These are phyloP conservation scores for Teratosphaeria viscida DNA, from an alignment of 2,329 filamentous ascomycete species.

Conservation along the genomic window DNA sequence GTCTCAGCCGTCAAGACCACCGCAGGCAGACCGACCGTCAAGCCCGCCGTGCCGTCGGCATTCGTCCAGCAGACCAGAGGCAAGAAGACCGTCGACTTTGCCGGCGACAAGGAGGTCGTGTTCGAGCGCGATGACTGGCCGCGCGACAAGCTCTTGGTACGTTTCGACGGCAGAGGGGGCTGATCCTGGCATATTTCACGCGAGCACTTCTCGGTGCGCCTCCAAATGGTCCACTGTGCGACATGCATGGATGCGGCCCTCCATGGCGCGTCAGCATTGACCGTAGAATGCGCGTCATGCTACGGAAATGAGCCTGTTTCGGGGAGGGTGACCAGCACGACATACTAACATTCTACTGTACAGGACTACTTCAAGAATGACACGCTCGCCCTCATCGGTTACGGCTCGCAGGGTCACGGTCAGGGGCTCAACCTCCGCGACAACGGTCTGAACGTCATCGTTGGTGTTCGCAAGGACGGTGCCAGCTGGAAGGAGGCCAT, in stretches of 20 bases:
- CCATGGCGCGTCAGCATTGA: no score
- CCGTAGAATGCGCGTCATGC: no score
- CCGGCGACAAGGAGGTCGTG: constrained; percentile 86
- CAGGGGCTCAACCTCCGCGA: constrained; percentile 99
- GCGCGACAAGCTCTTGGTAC: constrained; percentile 89
- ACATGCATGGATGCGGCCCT: no score
- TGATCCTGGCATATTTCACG: background rate
- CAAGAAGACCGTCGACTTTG: constrained; percentile 98
- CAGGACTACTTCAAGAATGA: constrained; percentile 99
- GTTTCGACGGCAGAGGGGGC: constrained; percentile 19
- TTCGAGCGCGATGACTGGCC: constrained; percentile 99
- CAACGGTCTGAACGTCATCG: constrained; percentile 98
- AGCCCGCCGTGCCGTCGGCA: constrained; percentile 32
- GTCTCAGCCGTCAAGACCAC: constrained; percentile 46
- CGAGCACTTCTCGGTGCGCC: background rate
- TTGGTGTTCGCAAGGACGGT: constrained; percentile 97
- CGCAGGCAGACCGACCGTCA: constrained; percentile 30
- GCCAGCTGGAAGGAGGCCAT: constrained; percentile 96
- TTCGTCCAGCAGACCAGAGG: constrained; percentile 65
- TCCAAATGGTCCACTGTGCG: background rate
- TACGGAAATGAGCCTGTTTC: background rate
- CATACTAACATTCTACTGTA: constrained; percentile 10
- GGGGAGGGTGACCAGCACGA: background rate
- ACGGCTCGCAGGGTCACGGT: constrained; percentile 95
- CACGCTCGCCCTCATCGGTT: constrained; percentile 96